These are phyloP conservation scores for Xerocomus amazonicus DNA, from an alignment of 1,284 basidiomycete species.

Conservation along the genomic window DNA sequence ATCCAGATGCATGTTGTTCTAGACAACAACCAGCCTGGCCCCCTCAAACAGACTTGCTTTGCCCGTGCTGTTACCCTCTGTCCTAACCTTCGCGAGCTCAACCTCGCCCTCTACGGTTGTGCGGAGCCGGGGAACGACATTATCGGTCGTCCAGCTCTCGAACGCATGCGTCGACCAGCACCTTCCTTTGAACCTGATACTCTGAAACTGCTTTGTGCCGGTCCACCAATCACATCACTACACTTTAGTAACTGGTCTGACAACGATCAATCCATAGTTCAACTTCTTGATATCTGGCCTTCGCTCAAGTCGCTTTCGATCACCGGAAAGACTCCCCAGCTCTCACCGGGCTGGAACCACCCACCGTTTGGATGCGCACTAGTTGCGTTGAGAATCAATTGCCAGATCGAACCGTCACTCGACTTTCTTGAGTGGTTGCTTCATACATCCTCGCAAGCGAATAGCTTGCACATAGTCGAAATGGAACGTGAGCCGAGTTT, in stretches of 20 bases:
- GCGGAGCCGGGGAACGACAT: slow-evolving; percentile 45
- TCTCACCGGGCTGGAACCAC: slow-evolving; percentile 40
- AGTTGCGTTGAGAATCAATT: slow-evolving; percentile 54
- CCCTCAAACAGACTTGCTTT: slow-evolving; percentile 53
- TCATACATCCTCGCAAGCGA: slow-evolving; percentile 46
- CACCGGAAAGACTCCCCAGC: slow-evolving; percentile 54
- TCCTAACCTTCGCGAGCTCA: slow-evolving; percentile 54
- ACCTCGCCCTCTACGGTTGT: slow-evolving; percentile 57
- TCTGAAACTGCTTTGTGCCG: slow-evolving; percentile 48
- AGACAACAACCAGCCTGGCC: slow-evolving; percentile 63
- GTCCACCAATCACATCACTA: slow-evolving; percentile 53
- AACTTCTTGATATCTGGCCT: slow-evolving; percentile 62
- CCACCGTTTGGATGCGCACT: slow-evolving; percentile 46
- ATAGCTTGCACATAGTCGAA: slow-evolving; percentile 47
- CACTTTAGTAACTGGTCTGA: slow-evolving; percentile 69
- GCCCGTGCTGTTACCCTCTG: slow-evolving; percentile 55
- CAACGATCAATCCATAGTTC: slow-evolving; percentile 51
- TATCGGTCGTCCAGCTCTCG: slow-evolving; percentile 42
- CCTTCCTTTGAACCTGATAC: slow-evolving; percentile 55
- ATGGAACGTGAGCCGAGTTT: slow-evolving; percentile 54
- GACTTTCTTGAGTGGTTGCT: slow-evolving; percentile 68
- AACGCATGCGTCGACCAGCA: slow-evolving; percentile 47
- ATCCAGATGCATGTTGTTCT: slow-evolving; percentile 50
- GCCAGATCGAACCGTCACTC: slow-evolving; percentile 52
- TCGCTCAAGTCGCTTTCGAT: slow-evolving; percentile 52